phyloP scores from a whole-genome alignment of 495 filamentous ascomycete species.

The Bryoglossum gracile region DNA sequence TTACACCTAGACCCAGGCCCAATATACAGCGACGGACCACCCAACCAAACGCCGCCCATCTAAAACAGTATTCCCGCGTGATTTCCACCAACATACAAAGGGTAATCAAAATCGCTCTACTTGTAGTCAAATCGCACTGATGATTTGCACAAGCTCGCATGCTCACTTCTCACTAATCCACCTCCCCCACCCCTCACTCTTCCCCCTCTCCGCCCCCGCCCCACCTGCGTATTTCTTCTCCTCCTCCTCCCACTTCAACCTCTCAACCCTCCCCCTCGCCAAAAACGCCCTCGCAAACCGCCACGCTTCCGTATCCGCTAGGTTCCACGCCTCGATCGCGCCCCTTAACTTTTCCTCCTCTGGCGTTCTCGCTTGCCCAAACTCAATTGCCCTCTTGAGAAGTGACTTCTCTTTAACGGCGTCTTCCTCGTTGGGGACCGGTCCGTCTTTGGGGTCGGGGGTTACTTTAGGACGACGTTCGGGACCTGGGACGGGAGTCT shows the following conservation, averaged over 20 bases:
- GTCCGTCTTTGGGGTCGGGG: slow-evolving; percentile 38
- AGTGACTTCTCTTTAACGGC: slow-evolving; percentile 50
- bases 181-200: slow-evolving; percentile 25
- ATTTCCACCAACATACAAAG: too few relatives aligned
- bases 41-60: too few relatives aligned
- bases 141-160: slow-evolving; percentile 6
- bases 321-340: slow-evolving; percentile 83
- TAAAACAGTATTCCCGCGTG: too few relatives aligned
- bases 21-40: too few relatives aligned
- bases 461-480: slow-evolving; percentile 32
- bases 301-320: slow-evolving; percentile 92
- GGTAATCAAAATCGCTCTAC: too few relatives aligned
- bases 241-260: slow-evolving; percentile 61
- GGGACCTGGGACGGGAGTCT: slow-evolving; percentile 34
- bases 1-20: not conserved
- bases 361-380: slow-evolving; percentile 38
- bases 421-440: slow-evolving; percentile 42
- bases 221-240: slow-evolving; percentile 57
- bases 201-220: slow-evolving; percentile 34
- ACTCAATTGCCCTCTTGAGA: slow-evolving; percentile 49
- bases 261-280: slow-evolving; percentile 52
- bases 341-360: slow-evolving; percentile 40
- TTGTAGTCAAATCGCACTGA: too few relatives aligned
- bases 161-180: slow-evolving; percentile 26
- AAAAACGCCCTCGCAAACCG: slow-evolving; percentile 72